Evolutionary conservation across 2,329 filamentous ascomycete species (phyloP).

Genomic region (Clonostachys byssicola): DNA sequence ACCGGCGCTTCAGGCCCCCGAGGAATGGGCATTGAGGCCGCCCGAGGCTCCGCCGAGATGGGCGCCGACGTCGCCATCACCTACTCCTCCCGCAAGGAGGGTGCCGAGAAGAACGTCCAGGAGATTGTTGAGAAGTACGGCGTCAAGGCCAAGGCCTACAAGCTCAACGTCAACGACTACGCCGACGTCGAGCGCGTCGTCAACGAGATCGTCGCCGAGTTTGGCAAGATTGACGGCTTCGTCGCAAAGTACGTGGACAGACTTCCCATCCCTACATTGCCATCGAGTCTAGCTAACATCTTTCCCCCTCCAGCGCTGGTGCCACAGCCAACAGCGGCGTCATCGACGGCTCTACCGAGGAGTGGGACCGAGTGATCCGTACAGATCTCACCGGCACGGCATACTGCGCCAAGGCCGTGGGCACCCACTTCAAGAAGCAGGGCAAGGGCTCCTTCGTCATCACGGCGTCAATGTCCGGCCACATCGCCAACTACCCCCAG

Average conservation of each 20-base stretch:
- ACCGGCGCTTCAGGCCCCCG: conserved; percentile 61
- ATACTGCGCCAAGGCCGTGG: conserved; percentile 59
- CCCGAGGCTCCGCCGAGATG: conserved; percentile 59
- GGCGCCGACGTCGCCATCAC: conserved; percentile 65
- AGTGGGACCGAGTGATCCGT: conserved; percentile 51
- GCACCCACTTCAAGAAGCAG: conserved; percentile 54
- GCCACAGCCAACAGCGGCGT: conserved; percentile 63
- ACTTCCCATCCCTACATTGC: background rate
- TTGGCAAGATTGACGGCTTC: conserved; percentile 66
- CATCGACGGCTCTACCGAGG: conserved; percentile 61
- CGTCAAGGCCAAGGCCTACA: conserved; percentile 51
- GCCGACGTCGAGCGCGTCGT: conserved; percentile 32
- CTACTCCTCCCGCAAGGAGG: conserved; percentile 60
- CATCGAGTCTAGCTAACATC: conserved; percentile 5
- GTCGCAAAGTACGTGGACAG: conserved; percentile 48
- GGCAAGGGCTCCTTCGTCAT: conserved; percentile 58
- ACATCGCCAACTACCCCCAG: conserved; percentile 64
- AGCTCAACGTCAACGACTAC: conserved; percentile 43
- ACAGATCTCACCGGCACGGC: conserved; percentile 63
- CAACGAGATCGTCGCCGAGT: conserved; percentile 62
- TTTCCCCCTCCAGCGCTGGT: conserved; percentile 40
- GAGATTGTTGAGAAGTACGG: conserved; percentile 59
- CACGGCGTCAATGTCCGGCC: conserved; percentile 61
- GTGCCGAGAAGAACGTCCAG: conserved; percentile 54
- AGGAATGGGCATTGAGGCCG: conserved; percentile 62